phyloP scores from a whole-genome alignment of 78 protist genomes.

The Protostelium mycophagum region DNA sequence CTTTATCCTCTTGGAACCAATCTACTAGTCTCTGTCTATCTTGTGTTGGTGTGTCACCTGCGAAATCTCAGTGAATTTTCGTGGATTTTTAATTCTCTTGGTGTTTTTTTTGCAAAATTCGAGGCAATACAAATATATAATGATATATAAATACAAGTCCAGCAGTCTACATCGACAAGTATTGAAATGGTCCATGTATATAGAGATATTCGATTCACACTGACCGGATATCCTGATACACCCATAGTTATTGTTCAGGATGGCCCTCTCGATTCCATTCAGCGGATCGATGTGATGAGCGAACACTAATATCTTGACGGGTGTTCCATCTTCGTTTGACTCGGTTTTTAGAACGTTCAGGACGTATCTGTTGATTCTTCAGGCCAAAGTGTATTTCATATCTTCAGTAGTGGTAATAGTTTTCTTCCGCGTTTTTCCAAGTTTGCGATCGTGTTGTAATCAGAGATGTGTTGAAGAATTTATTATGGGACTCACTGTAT shows the following conservation, averaged over 20 bases:
- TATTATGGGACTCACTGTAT: conserved; percentile 10
- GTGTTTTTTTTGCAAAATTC: neutral
- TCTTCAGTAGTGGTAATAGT: no score
- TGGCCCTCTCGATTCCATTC: conserved; percentile 24
- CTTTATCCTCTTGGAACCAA: conserved; percentile 46
- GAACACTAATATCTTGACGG: conserved; percentile 47
- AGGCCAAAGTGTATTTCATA: no score
- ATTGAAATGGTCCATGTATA: no score
- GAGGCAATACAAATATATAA: neutral
- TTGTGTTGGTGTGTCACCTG: conserved; percentile 58
- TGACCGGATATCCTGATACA: neutral
- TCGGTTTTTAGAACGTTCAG: conserved; percentile 1
- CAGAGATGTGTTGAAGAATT: no score
- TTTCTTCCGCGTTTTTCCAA: no score
- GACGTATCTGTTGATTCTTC: neutral
- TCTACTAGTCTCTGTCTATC: conserved; percentile 48
- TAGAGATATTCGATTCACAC: no score
- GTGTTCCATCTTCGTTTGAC: neutral
- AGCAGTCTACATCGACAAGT: no score
- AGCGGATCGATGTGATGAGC: conserved; percentile 51
- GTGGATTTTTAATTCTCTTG: neutral
- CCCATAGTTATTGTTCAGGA: neutral
- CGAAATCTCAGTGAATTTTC: no score
- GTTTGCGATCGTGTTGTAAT: no score
- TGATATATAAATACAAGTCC: neutral